phyloP scores from a whole-genome alignment of 306 rosid genomes.

The Glycyrrhiza uralensis region DNA sequence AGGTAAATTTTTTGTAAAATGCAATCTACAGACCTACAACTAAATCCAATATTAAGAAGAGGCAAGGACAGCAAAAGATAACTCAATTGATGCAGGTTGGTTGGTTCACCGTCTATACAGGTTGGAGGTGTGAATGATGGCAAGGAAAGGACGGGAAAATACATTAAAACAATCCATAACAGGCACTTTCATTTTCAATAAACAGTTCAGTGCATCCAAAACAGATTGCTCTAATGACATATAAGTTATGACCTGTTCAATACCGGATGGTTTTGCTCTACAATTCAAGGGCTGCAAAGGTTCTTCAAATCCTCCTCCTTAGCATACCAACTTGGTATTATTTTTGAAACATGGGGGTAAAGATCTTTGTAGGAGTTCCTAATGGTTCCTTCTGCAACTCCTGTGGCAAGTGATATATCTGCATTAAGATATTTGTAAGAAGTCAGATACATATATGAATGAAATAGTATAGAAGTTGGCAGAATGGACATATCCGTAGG shows the following conservation, averaged over 20 bases:
- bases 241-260: neutral
- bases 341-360: slow-evolving; percentile 84
- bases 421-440: slow-evolving; percentile 38
- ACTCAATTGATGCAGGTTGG: neutral
- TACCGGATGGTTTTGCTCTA: slow-evolving; percentile 15
- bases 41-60: neutral
- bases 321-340: slow-evolving; percentile 91
- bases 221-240: slow-evolving; percentile 24
- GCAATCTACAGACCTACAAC: neutral
- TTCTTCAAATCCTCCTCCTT: slow-evolving; percentile 86
- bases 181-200: slow-evolving; percentile 17
- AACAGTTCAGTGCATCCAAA: slow-evolving; percentile 27
- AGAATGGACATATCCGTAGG: neutral
- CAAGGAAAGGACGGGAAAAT: neutral
- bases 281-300: slow-evolving; percentile 79
- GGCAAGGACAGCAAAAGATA: neutral
- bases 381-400: slow-evolving; percentile 97
- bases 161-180: neutral
- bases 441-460: neutral
- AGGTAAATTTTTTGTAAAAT: neutral
- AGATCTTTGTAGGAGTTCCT: slow-evolving; percentile 92
- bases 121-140: neutral
- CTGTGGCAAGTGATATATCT: slow-evolving; percentile 91
- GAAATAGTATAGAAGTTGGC: neutral
- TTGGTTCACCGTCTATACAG: neutral